Evolutionary conservation across 2,329 filamentous ascomycete species (phyloP).

Genomic region (Furcasterigmium sp.): DNA sequence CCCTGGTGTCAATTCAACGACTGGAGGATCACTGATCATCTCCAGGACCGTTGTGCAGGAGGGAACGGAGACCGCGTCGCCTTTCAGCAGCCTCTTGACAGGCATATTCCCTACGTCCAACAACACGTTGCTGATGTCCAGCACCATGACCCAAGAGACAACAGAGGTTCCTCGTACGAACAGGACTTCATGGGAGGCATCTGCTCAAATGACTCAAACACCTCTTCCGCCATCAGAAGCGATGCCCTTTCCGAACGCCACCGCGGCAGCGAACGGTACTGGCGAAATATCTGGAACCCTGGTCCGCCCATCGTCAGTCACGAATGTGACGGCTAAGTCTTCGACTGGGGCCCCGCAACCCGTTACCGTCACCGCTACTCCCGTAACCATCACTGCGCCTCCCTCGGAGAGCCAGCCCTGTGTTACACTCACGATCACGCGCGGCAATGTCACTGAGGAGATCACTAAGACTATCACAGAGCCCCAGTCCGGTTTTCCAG

Average conservation of each 20-base stretch:
- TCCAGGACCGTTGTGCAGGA: not conserved
- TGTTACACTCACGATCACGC: conserved; percentile 9
- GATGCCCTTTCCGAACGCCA: not conserved
- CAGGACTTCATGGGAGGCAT: no score
- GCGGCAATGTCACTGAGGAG: conserved; percentile 7
- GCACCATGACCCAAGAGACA: not conserved
- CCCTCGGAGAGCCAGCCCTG: conserved; percentile 2
- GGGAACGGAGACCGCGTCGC: no score
- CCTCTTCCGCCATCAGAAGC: no score
- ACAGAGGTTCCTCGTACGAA: no score
- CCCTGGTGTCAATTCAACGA: not conserved
- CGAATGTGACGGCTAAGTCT: not conserved
- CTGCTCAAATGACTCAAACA: no score
- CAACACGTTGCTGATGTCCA: not conserved
- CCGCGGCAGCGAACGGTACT: not conserved
- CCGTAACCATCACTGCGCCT: not conserved
- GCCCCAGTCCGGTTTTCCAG: not conserved
- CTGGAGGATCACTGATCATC: not conserved
- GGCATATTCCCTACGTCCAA: no score
- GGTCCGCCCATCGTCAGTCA: not conserved
- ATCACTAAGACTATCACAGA: conserved; percentile 5
- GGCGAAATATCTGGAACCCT: not conserved
- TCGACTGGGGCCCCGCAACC: not conserved
- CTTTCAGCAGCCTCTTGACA: no score
- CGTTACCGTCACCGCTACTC: not conserved